Percentiles rank a stretch among this genome's conserved stretches.
Evolutionary conservation across 1,139 yeast genomes (phyloP).

Genomic region (Saccharomyces uvarum): DNA sequence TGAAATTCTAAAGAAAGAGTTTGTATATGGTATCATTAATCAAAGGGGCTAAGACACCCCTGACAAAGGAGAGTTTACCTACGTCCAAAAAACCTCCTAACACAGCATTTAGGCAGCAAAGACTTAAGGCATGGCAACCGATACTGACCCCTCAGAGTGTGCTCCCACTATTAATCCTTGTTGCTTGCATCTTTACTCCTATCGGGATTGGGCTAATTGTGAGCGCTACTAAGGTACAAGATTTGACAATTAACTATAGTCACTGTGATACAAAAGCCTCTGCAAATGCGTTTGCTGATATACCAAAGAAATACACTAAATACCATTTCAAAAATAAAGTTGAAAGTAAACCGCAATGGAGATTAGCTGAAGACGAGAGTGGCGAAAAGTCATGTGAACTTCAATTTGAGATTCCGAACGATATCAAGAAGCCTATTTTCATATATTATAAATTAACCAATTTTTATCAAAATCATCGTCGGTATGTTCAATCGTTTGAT

Average conservation of each 20-base stretch:
- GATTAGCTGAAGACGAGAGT: slow-evolving; percentile 34
- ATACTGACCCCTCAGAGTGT: slow-evolving; percentile 71
- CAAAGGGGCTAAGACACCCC: not conserved
- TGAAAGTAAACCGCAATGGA: slow-evolving; percentile 49
- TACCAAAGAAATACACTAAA: slow-evolving; percentile 46
- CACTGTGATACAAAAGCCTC: slow-evolving; percentile 43
- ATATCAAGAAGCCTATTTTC: slow-evolving; percentile 53
- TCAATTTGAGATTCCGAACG: slow-evolving; percentile 52
- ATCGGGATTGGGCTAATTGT: slow-evolving; percentile 61
- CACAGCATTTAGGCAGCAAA: slow-evolving; percentile 73
- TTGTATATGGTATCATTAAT: not conserved
- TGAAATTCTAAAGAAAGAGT: not conserved
- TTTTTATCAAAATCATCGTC: slow-evolving; percentile 71
- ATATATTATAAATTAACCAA: slow-evolving; percentile 65
- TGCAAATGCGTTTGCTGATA: slow-evolving; percentile 32
- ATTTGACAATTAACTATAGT: slow-evolving; percentile 51
- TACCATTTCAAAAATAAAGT: slow-evolving; percentile 45
- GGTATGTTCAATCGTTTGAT: slow-evolving; percentile 66
- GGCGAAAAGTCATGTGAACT: slow-evolving; percentile 42
- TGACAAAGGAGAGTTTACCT: not conserved
- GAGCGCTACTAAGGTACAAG: slow-evolving; percentile 54
- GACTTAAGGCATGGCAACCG: slow-evolving; percentile 79
- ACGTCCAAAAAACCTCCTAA: slow-evolving; percentile 52
- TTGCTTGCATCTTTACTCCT: slow-evolving; percentile 66
- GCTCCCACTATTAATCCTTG: slow-evolving; percentile 52